Base-by-base conservation (phyloP, 2,329 filamentous ascomycete genomes). In the Monilinia aucupariae region DNA sequence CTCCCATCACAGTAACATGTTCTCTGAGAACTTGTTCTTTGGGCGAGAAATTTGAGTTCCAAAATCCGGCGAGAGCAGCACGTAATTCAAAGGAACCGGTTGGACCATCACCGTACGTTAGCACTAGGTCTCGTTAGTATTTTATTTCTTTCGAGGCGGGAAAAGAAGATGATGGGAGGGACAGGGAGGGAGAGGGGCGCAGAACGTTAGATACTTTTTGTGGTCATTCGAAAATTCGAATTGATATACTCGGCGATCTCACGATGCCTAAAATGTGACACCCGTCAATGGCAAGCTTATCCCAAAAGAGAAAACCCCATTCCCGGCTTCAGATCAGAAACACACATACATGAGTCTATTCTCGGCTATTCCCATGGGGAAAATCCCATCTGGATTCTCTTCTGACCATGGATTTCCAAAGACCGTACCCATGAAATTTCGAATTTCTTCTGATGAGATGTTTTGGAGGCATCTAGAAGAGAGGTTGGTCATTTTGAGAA, bases 11-110 rank as follows among this genome's bases (percentile, higher is more conserved):
- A 0, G 76, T 66, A 50, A 81, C 64, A 45, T 79, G 66, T 0
- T 76, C 71, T 8, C 73, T 54, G 1, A 72, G 34, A 4, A 81
- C 70, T 0, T 72, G 63, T 1, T 63, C 41, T 49, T 70, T 63
- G 3, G 79, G 74, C 0, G 71, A 67, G 63, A 81, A 76, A 52
- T 76, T 68, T n/a, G 64, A 72, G 63, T 77, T 79, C 51, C 81
- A 68, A 63, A 78, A 75, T 3, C 66, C 68, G 9, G 78, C 74
- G 59, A 79, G 72, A 1, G 75, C 75, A 12, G 62, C 66, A 0
- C 75, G 75, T 15, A 81, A 71, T 34, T 74, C 72, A 12, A 65
- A 64, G 30, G 73, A 74, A 9, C 76, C 75, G 17, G 59, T 49
- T 27, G 65, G 63, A 0, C 65, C 65, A 56, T 65, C 63, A 47